Percentiles rank a stretch among this genome's conserved stretches.
These are phyloP conservation scores for Cercospora sesami DNA, from an alignment of 2,329 filamentous ascomycete genomes.

Conservation along the genomic window DNA sequence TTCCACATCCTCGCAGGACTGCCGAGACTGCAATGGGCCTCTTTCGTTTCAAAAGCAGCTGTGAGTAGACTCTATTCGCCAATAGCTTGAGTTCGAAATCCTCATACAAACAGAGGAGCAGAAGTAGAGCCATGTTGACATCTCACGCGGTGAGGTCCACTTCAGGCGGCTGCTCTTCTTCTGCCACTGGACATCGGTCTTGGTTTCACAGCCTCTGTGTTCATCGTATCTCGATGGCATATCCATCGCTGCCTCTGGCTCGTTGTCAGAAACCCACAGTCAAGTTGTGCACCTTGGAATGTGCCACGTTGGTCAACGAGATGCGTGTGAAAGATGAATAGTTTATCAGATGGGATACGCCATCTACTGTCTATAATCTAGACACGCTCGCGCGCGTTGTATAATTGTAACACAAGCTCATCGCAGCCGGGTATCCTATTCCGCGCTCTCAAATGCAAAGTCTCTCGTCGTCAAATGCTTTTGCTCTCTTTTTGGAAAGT, in stretches of 20 bases:
- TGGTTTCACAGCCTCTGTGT: background rate
- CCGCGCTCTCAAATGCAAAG: background rate
- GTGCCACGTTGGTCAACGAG: background rate
- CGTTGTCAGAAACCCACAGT: background rate
- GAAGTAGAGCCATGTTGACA: background rate
- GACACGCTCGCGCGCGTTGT: background rate
- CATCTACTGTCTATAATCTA: background rate
- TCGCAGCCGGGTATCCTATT: slow-evolving; percentile 1
- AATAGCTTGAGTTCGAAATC: background rate
- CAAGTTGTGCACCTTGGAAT: background rate
- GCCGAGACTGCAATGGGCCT: background rate
- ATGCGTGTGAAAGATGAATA: background rate
- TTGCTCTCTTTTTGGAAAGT: background rate
- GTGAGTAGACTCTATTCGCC: background rate
- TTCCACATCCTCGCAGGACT: no score
- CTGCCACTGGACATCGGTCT: background rate
- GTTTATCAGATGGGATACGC: background rate
- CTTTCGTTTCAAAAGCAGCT: background rate
- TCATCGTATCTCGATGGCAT: background rate
- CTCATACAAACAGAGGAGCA: background rate
- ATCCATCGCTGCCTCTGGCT: background rate
- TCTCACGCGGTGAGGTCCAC: background rate
- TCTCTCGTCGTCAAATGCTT: background rate
- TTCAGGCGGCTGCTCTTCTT: background rate
- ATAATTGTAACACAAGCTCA: background rate